Evolutionary conservation across 176 grass and related monocot genomes (phyloP), one percentile per base, ranked within the genome.

Genomic region (Paspalum vaginatum): DNA sequence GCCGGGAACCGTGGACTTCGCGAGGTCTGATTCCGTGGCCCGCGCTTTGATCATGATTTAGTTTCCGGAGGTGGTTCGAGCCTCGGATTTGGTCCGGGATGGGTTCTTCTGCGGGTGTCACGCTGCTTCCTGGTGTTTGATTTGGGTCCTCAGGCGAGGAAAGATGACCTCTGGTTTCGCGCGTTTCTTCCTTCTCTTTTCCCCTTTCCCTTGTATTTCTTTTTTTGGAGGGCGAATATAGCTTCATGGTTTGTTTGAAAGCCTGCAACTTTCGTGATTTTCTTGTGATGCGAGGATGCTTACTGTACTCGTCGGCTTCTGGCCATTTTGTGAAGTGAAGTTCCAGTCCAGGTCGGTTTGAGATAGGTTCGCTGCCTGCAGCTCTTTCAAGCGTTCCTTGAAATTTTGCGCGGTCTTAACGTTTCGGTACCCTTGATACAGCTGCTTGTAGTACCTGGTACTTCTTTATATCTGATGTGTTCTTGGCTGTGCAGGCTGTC

Each of bases 21-120:
- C 20, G 45, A 64, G 80, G 57, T 82, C 68, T 5, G 68, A 64
- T 82, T 74, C 74, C 12, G 1, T 52, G 20, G 45, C 27, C 17
- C 14, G 57, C 15, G 8, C 32, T 15, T 62, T 20, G 6, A 47
- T 32, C 38, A 74, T 74, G 69, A 74, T 82, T 74, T 20, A 20
- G 80, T 64, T 43, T 9, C 18, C 64, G 44, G 9, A 20, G 57
- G 27, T 43, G 45, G 59, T 64, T 63, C 26, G 58, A 82, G 58
- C 57, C 46, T 27, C 21, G 74, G 71, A 59, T 24, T 59, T 49
- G 58, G 13, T 63, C 54, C 0, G 13, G 24, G 17, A 5, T 47
- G 15, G 50, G 65, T 20, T 40, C 13, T 40, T n/a, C 46, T 9
- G 5, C 50, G 11, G 7, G 13, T 38, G 17, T 7, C 15, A 0